phyloP scores from a whole-genome alignment of 768 basidiomycete species.

The Amanita rimosa region DNA sequence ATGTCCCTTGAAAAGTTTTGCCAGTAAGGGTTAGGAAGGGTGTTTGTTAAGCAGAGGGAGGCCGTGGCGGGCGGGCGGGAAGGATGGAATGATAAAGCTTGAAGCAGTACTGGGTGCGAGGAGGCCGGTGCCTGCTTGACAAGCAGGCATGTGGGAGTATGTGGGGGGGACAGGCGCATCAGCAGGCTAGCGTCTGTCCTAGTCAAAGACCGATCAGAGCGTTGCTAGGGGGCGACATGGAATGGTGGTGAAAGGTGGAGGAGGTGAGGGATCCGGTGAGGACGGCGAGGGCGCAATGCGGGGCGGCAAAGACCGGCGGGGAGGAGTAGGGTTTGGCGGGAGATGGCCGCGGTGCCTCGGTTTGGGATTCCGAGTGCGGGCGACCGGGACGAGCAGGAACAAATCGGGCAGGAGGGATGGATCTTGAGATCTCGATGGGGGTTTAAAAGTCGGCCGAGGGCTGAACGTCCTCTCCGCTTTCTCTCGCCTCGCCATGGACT shows the following conservation, averaged over 20 bases:
- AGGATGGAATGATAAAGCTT: too few relatives aligned
- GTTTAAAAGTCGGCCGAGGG: slow-evolving; percentile 18
- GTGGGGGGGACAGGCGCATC: too few relatives aligned
- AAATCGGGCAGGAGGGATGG: slow-evolving; percentile 5
- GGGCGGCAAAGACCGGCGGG: slow-evolving; percentile 2
- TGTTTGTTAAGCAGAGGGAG: too few relatives aligned
- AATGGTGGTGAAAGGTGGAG: background rate
- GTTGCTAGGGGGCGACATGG: background rate
- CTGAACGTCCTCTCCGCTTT: slow-evolving; percentile 9
- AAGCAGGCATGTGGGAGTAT: too few relatives aligned
- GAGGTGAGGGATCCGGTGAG: slow-evolving; percentile 1
- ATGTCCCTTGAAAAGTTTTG: too few relatives aligned
- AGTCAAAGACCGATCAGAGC: background rate
- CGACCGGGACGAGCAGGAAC: slow-evolving; percentile 15
- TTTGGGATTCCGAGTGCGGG: slow-evolving; percentile 10
- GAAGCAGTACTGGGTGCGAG: too few relatives aligned
- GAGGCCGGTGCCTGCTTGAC: too few relatives aligned
- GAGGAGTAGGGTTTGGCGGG: slow-evolving; percentile 5
- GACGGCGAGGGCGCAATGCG: background rate
- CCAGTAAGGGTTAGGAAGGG: too few relatives aligned
- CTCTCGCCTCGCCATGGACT: slow-evolving; percentile 22
- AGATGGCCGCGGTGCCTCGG: slow-evolving; percentile 18
- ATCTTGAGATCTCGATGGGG: slow-evolving; percentile 10
- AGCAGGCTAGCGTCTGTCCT: too few relatives aligned
- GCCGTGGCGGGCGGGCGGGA: too few relatives aligned